These are phyloP conservation scores for Coemansia sp. DNA, from an alignment of 192 early-diverging fungal species.

Conservation along the genomic window DNA sequence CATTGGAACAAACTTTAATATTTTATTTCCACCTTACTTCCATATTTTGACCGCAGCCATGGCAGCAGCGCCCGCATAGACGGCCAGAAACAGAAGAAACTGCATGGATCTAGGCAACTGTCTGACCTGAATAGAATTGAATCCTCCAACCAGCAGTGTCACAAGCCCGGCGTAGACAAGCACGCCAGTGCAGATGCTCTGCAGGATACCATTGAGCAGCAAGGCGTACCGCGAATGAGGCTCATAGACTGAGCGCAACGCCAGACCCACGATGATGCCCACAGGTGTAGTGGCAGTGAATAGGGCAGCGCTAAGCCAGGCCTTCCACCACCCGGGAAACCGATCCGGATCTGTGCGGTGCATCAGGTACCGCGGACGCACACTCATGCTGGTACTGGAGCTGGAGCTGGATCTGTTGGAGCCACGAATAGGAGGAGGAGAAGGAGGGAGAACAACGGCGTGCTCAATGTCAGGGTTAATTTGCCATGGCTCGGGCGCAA, in stretches of 20 bases:
- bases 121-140: slow-evolving; percentile 53
- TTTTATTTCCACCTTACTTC: slow-evolving; percentile 11
- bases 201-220: slow-evolving; percentile 66
- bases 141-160: slow-evolving; percentile 66
- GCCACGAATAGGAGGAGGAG: no score
- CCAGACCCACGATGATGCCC: slow-evolving; percentile 77
- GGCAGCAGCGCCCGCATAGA: slow-evolving; percentile 41
- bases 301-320: slow-evolving; percentile 54
- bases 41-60: slow-evolving; percentile 47
- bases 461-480: slow-evolving; percentile 45
- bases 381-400: not conserved
- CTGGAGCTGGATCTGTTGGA: not conserved
- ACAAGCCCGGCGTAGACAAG: slow-evolving; percentile 72
- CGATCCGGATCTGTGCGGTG: slow-evolving; percentile 35
- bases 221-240: slow-evolving; percentile 59
- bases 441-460: slow-evolving; percentile 5
- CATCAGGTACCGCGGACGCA: slow-evolving; percentile 17
- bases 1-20: no score
- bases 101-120: slow-evolving; percentile 20
- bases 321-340: slow-evolving; percentile 52
- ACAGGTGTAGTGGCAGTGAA: slow-evolving; percentile 74
- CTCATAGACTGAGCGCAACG: slow-evolving; percentile 62
- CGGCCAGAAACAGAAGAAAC: slow-evolving; percentile 32
- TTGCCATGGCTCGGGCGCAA: slow-evolving; percentile 51
- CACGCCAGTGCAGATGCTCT: slow-evolving; percentile 74